A percentile compares a stretch with the other conserved stretches of the same genome.
Conservation (phyloP, 2,329 filamentous ascomycete species). For the Phialophora macrospora region DNA sequence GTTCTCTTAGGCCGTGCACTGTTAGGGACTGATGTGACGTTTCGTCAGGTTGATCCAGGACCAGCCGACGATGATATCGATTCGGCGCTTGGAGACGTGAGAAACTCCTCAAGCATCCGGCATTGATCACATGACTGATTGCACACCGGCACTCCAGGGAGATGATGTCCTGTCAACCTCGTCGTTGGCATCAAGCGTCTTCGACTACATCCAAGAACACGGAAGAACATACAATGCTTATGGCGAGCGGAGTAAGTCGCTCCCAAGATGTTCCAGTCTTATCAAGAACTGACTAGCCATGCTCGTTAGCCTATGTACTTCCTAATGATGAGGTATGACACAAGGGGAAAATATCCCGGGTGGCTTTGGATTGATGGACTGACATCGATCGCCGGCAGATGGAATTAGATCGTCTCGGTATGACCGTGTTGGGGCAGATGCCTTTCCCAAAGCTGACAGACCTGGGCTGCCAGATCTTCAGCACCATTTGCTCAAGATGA, state of each 20-base stretch:
- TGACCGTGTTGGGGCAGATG: background rate
- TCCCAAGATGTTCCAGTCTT: constrained; percentile 23
- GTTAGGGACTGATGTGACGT: background rate
- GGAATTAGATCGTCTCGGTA: constrained; percentile 29
- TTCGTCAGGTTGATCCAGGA: constrained; percentile 4
- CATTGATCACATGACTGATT: background rate
- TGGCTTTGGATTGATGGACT: background rate
- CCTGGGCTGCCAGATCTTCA: constrained; percentile 39
- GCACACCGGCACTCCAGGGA: constrained; percentile 13
- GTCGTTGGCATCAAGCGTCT: constrained; percentile 28
- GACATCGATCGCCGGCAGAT: constrained; percentile 11
- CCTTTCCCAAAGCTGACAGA: background rate
- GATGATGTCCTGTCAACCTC: constrained; percentile 23
- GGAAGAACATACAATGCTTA: constrained; percentile 27
- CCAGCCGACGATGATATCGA: constrained; percentile 23
- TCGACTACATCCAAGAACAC: constrained; percentile 27
- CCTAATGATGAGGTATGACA: constrained; percentile 40
- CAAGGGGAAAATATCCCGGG: background rate
- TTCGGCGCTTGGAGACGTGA: constrained; percentile 29
- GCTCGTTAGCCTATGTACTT: constrained; percentile 23
- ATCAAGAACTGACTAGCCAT: constrained; percentile 10
- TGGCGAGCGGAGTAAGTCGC: constrained; percentile 47
- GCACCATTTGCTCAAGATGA: constrained; percentile 45
- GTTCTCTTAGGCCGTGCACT: background rate
- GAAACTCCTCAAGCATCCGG: background rate